Evolutionary conservation across 2,329 filamentous ascomycete species (phyloP).

Genomic region (Clarireedia hainanense): DNA sequence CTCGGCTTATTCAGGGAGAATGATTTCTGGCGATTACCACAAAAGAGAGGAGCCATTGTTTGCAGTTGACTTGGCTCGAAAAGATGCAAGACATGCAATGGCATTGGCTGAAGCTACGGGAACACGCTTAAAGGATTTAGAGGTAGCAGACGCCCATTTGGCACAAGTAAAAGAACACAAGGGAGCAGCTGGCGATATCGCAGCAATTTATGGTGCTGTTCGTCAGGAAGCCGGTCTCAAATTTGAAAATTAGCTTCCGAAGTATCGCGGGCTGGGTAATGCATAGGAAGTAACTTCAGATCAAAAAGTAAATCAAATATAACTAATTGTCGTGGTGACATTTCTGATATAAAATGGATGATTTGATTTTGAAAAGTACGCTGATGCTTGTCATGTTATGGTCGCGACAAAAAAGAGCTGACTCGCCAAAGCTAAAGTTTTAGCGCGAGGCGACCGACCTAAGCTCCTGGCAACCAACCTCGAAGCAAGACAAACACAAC

Average conservation of each 20-base stretch:
- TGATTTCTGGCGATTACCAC: slow-evolving; percentile 71
- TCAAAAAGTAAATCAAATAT: neutral
- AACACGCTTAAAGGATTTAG: slow-evolving; percentile 53
- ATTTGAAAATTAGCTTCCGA: slow-evolving; percentile 52
- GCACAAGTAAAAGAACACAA: slow-evolving; percentile 59
- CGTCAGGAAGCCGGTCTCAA: slow-evolving; percentile 66
- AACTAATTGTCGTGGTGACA: too few relatives aligned
- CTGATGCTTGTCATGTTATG: neutral
- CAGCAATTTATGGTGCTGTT: slow-evolving; percentile 73
- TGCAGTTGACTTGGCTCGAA: slow-evolving; percentile 71
- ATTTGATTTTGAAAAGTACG: too few relatives aligned
- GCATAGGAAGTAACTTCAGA: neutral
- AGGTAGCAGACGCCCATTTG: slow-evolving; percentile 63
- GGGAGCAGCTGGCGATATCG: slow-evolving; percentile 69
- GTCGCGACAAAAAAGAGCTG: neutral
- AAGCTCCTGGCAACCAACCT: slow-evolving; percentile 7
- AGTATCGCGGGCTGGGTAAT: neutral
- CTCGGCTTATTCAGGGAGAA: slow-evolving; percentile 64
- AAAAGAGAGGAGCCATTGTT: slow-evolving; percentile 73
- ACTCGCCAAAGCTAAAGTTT: slow-evolving; percentile 3
- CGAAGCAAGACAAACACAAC: slow-evolving; percentile 1
- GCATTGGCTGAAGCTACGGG: slow-evolving; percentile 57
- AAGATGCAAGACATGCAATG: slow-evolving; percentile 71
- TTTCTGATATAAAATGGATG: too few relatives aligned
- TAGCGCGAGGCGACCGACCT: slow-evolving; percentile 1